Conservation (phyloP, 2,329 filamentous ascomycete species). For the Bipolaris gigantea region DNA sequence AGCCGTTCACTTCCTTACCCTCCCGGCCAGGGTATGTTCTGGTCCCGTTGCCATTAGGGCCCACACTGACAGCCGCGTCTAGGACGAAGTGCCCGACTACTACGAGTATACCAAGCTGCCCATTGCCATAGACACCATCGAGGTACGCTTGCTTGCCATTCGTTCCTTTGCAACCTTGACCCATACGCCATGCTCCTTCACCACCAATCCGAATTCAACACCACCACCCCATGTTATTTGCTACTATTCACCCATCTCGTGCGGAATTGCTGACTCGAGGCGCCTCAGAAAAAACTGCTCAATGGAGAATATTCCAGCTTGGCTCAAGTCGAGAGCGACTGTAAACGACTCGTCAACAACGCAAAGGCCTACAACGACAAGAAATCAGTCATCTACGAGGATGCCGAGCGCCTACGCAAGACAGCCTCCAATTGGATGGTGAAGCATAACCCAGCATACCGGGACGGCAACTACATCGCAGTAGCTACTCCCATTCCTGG, state of each 20-base stretch:
- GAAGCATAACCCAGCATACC: conserved; percentile 82
- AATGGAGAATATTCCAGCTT: conserved; percentile 69
- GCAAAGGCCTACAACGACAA: conserved; percentile 82
- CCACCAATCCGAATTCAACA: not conserved
- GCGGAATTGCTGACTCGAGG: not conserved
- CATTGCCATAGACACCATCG: conserved; percentile 75
- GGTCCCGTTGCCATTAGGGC: conserved; percentile 9
- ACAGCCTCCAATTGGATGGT: conserved; percentile 86
- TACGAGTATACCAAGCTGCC: conserved; percentile 77
- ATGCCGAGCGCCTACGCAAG: conserved; percentile 85
- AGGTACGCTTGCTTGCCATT: conserved; percentile 50
- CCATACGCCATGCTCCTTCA: not conserved
- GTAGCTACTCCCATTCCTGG: conserved; percentile 72
- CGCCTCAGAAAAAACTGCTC: conserved; percentile 62
- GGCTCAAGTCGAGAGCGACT: conserved; percentile 76
- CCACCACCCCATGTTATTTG: not conserved
- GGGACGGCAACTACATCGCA: conserved; percentile 65
- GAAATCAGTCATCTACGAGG: conserved; percentile 72
- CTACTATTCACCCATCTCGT: too few species aligned
- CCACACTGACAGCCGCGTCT: conserved; percentile 29
- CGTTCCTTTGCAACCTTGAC: not conserved
- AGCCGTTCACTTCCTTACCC: conserved; percentile 72
- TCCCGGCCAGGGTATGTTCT: conserved; percentile 59
- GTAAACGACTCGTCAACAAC: conserved; percentile 86
- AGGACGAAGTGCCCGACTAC: conserved; percentile 69